Conservation (phyloP, 2,329 filamentous ascomycete genomes). For the Neofusicoccum laricinum region DNA sequence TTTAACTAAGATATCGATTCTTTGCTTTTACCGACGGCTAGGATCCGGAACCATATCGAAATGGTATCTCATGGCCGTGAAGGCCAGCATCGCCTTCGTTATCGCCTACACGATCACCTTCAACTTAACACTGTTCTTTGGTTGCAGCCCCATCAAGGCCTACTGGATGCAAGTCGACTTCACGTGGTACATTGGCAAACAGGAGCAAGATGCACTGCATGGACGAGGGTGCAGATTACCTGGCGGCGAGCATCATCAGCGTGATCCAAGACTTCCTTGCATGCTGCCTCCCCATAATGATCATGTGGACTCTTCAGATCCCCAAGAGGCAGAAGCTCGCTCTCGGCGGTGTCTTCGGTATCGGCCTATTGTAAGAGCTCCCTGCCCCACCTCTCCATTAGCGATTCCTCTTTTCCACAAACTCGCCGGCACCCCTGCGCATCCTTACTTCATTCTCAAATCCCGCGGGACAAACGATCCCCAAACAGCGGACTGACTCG, state of each 20-base stretch:
- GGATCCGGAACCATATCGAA: constrained; percentile 33
- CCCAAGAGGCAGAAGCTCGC: no score
- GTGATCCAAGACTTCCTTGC: constrained; percentile 41
- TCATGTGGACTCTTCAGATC: no score
- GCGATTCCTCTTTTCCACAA: no score
- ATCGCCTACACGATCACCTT: constrained; percentile 39
- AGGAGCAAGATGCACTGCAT: constrained; percentile 25
- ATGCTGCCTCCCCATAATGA: constrained; percentile 41
- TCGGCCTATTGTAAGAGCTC: no score
- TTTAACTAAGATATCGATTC: constrained; percentile 32
- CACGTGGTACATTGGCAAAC: neutral
- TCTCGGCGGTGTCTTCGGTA: no score
- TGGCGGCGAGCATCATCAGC: constrained; percentile 38
- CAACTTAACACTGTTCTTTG: constrained; percentile 34
- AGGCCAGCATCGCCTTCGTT: constrained; percentile 38
- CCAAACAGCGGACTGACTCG: no score
- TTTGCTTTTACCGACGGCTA: constrained; percentile 44
- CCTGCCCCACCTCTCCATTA: no score
- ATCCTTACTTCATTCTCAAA: no score
- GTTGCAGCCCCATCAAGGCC: constrained; percentile 38
- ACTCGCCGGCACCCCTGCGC: no score
- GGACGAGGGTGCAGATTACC: constrained; percentile 36
- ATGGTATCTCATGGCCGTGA: constrained; percentile 37
- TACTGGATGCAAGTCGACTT: constrained; percentile 40
- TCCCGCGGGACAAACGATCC: no score